These are phyloP conservation scores for Pichia sp. DNA, from an alignment of 1,139 yeast species.

Conservation along the genomic window DNA sequence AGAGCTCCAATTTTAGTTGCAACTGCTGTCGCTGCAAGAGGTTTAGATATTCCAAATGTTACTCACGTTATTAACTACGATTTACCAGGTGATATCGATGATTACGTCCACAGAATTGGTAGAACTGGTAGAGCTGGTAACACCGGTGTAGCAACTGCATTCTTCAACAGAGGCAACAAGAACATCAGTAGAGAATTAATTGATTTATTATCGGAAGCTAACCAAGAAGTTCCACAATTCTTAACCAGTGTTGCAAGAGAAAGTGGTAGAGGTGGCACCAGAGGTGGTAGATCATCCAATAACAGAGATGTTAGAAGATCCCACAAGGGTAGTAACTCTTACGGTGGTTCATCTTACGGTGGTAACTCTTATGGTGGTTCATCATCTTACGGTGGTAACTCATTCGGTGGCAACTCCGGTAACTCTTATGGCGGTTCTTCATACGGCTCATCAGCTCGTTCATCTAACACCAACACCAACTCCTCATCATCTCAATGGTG, in stretches of 20 bases:
- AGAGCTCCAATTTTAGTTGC: slow-evolving; percentile 93
- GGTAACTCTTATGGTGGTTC: slow-evolving; percentile 21
- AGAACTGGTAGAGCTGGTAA: slow-evolving; percentile 99
- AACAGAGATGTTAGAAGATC: slow-evolving; percentile 36
- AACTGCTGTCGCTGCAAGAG: slow-evolving; percentile 99
- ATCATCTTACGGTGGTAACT: slow-evolving; percentile 21
- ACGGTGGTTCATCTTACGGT: slow-evolving; percentile 22
- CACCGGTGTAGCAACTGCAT: slow-evolving; percentile 97
- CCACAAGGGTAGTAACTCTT: slow-evolving; percentile 16
- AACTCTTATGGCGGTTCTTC: slow-evolving; percentile 21
- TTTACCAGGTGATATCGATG: slow-evolving; percentile 95
- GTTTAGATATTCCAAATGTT: slow-evolving; percentile 98
- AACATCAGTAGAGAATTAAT: slow-evolving; percentile 86
- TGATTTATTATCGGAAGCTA: slow-evolving; percentile 90
- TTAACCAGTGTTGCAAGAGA: slow-evolving; percentile 81
- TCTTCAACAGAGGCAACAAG: slow-evolving; percentile 94
- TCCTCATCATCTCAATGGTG: slow-evolving; percentile 27
- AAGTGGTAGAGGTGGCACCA: slow-evolving; percentile 58
- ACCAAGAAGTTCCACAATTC: slow-evolving; percentile 95
- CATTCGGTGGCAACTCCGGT: slow-evolving; percentile 20
- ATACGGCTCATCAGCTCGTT: slow-evolving; percentile 21
- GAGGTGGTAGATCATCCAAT: slow-evolving; percentile 49
- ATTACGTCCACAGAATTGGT: slow-evolving; percentile 99
- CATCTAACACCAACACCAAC: too few species aligned
- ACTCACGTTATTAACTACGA: slow-evolving; percentile 97